phyloP scores from a whole-genome alignment of 1,284 basidiomycete species.

The Xerocomus nothofagi region DNA sequence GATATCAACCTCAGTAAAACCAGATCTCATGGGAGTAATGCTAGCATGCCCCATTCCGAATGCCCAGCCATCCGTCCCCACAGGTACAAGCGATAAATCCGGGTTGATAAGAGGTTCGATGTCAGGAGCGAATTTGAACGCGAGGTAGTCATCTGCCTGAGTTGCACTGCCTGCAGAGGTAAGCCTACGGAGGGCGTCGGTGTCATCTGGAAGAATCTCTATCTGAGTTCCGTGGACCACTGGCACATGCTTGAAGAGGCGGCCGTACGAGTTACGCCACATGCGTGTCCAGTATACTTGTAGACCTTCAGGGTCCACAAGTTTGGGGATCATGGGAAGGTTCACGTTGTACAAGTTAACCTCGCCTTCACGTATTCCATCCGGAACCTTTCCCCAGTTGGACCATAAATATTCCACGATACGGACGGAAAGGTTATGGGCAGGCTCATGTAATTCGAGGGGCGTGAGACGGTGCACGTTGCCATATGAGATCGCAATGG shows the following conservation, averaged over 20 bases:
- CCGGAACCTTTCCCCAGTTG: slow-evolving; percentile 75
- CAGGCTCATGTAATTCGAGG: slow-evolving; percentile 57
- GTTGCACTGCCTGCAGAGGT: background rate
- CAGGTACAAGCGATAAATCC: slow-evolving; percentile 54
- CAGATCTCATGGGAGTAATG: slow-evolving; percentile 72
- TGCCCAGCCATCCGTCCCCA: slow-evolving; percentile 83
- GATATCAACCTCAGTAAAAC: slow-evolving; percentile 62
- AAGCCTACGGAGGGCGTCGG: slow-evolving; percentile 37
- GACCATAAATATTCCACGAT: slow-evolving; percentile 76
- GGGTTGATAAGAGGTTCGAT: slow-evolving; percentile 71
- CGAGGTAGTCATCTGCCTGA: slow-evolving; percentile 43
- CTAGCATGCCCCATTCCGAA: slow-evolving; percentile 65
- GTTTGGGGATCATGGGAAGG: slow-evolving; percentile 68
- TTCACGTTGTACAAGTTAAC: slow-evolving; percentile 83
- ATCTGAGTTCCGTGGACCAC: slow-evolving; percentile 21
- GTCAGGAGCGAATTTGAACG: slow-evolving; percentile 83
- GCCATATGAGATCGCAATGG: slow-evolving; percentile 85
- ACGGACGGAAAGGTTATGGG: slow-evolving; percentile 63
- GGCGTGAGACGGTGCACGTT: slow-evolving; percentile 75
- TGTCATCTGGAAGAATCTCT: slow-evolving; percentile 39
- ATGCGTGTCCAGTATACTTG: slow-evolving; percentile 73
- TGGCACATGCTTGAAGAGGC: slow-evolving; percentile 61
- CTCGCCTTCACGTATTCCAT: slow-evolving; percentile 58
- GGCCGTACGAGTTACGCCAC: slow-evolving; percentile 75
- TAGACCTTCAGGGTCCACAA: slow-evolving; percentile 56